Evolutionary conservation across 306 rosid species (phyloP).

Genomic region (Lablab purpureus): DNA sequence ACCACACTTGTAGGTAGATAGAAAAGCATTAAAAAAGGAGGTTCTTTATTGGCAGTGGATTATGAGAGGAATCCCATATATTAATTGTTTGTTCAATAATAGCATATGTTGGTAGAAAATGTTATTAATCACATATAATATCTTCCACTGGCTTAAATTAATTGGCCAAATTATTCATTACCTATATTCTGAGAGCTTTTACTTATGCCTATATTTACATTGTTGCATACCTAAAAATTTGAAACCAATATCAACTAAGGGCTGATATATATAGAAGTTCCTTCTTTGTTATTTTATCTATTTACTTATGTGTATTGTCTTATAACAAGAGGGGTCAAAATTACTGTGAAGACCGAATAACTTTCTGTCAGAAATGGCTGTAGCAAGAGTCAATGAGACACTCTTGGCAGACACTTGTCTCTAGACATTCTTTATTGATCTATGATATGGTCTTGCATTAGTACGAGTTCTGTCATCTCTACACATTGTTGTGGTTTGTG

Average conservation of each 20-base stretch:
- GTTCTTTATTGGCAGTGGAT: conserved; percentile 10
- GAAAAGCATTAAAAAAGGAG: background rate
- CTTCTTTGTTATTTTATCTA: background rate
- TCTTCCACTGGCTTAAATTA: conserved; percentile 26
- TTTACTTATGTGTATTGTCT: background rate
- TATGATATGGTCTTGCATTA: background rate
- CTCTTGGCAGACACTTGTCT: conserved; percentile 8
- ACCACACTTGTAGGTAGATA: background rate
- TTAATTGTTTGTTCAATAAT: conserved; percentile 23
- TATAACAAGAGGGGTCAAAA: conserved; percentile 19
- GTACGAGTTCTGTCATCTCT: background rate
- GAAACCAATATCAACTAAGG: background rate
- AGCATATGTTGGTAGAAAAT: conserved; percentile 35
- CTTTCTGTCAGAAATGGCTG: conserved; percentile 24
- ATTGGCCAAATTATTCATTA: conserved; percentile 37
- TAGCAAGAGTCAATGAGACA: conserved; percentile 11
- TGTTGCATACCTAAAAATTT: conserved; percentile 1
- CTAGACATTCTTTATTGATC: conserved; percentile 15
- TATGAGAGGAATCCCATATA: conserved; percentile 10
- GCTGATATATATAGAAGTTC: background rate
- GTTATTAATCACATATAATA: conserved; percentile 21
- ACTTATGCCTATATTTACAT: conserved; percentile 26
- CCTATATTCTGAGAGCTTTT: conserved; percentile 28
- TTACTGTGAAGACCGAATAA: conserved; percentile 19
- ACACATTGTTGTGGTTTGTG: conserved; percentile 20